phyloP scores from a whole-genome alignment of 495 filamentous ascomycete species.

The Aspergillus heteromorphus region DNA sequence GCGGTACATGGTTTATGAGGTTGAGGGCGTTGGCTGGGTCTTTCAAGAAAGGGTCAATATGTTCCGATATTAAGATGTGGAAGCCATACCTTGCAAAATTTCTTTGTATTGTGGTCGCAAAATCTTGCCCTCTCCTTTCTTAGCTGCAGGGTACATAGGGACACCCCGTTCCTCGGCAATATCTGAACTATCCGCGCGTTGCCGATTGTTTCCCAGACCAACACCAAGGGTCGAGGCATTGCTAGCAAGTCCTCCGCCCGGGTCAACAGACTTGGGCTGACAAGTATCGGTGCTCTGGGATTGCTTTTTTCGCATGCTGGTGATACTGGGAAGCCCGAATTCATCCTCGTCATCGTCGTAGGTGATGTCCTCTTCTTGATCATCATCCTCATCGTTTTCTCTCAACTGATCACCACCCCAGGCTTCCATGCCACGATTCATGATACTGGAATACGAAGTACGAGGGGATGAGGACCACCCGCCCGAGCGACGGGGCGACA shows the following conservation, averaged over 20 bases:
- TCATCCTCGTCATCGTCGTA: slow-evolving; percentile 90
- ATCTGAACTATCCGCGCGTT: slow-evolving; percentile 73
- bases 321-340: slow-evolving; percentile 85
- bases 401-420: slow-evolving; percentile 61
- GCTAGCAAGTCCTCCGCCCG: slow-evolving; percentile 31
- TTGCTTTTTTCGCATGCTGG: slow-evolving; percentile 74
- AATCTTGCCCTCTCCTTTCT: slow-evolving; percentile 88
- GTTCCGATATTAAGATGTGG: slow-evolving; percentile 7
- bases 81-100: slow-evolving; percentile 63
- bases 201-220: slow-evolving; percentile 29
- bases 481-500: slow-evolving; percentile 51
- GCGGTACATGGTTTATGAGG: slow-evolving; percentile 79
- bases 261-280: slow-evolving; percentile 40
- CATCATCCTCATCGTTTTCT: slow-evolving; percentile 43
- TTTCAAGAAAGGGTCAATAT: slow-evolving; percentile 19
- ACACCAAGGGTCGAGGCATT: slow-evolving; percentile 31
- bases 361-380: slow-evolving; percentile 64
- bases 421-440: slow-evolving; percentile 67
- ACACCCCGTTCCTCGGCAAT: slow-evolving; percentile 86
- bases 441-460: slow-evolving; percentile 68
- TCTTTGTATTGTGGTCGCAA: slow-evolving; percentile 96
- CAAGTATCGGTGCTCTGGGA: slow-evolving; percentile 43
- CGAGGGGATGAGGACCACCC: slow-evolving; percentile 55
- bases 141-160: slow-evolving; percentile 80
- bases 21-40: slow-evolving; percentile 95